phyloP scores from a whole-genome alignment of 306 rosid species.

The Heteromeles arbutifolia region DNA sequence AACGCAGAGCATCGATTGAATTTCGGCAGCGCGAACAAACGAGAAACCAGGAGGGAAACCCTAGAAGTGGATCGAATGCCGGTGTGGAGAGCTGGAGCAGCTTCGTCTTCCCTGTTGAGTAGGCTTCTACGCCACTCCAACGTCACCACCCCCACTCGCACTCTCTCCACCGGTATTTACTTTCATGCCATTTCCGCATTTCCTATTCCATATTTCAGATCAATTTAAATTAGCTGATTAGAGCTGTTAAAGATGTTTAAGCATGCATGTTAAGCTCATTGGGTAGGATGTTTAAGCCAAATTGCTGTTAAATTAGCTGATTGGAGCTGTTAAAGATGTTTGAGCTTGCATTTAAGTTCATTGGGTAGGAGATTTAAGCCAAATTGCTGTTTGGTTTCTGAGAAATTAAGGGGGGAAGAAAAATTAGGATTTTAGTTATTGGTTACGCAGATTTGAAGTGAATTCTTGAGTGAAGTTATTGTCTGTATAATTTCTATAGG shows the following conservation, averaged over 20 bases:
- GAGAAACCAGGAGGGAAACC: not conserved
- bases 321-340: no score
- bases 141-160: not conserved
- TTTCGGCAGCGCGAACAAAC: not conserved
- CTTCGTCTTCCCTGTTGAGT: conserved; percentile 1
- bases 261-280: not conserved
- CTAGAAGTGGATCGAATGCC: conserved; percentile 5
- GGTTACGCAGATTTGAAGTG: not conserved
- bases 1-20: not conserved
- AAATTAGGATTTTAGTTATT: not conserved
- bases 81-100: conserved; percentile 11
- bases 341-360: no score
- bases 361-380: not conserved
- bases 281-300: not conserved
- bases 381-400: not conserved
- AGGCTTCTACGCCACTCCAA: not conserved
- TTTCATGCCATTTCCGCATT: not conserved
- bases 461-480: not conserved
- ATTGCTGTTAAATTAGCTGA: no score
- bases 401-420: not conserved
- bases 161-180: conserved; percentile 3
- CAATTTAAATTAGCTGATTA: not conserved
- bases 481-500: not conserved
- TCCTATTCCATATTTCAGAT: not conserved
- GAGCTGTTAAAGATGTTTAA: not conserved